Evolutionary conservation across 352 stramenopile species (phyloP), one percentile per base, ranked within the genome.

Genomic region (Phytopythium oedochilum): DNA sequence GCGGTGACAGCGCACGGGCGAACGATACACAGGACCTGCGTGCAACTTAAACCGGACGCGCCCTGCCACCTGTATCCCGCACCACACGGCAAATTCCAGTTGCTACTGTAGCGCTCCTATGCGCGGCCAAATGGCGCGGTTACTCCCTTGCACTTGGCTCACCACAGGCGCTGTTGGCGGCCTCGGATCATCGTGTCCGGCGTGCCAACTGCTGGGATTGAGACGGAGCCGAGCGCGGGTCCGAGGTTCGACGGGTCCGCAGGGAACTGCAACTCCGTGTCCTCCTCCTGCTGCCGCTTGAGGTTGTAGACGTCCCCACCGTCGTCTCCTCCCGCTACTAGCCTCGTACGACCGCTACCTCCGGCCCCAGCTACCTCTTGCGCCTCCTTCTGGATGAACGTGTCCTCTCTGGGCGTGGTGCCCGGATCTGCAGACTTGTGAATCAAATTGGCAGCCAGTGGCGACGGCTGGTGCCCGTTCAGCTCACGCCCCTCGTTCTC

Each of bases 401-500:
- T 53, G 43, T 48, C 31, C 32, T 9, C 31, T 5, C n/a, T n/a
- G n/a, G 35, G 4, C 46, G 6, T 26, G 14, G 6, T 14, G 39
- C 7, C 4, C 14, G 32, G 45, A 54, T 54, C 48, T 36, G 36
- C 34, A 40, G 62, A 35, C 51, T 53, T 38, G n/a, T 18, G 11
- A 2, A 29, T 29, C 20, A 22, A 46, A 12, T 6, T 31, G 5
- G 29, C 29, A 23, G 9, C 31, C 12, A 32, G 3, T 18, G 38
- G 39, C n/a, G 29, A 42, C 3, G n/a, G 35, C 52, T 42, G 10
- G 39, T 46, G 32, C 34, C 34, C 29, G 36, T 55, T 55, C 4
- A 55, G 35, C 35, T 23, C 36, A 8, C 49, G 34, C 14, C 32
- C 7, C 23, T 55, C 64, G 28, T 72, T 83, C 61, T 80, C 73